Evolutionary conservation across 768 basidiomycete genomes (phyloP).

Genomic region (Kwoniella mangroviensis): DNA sequence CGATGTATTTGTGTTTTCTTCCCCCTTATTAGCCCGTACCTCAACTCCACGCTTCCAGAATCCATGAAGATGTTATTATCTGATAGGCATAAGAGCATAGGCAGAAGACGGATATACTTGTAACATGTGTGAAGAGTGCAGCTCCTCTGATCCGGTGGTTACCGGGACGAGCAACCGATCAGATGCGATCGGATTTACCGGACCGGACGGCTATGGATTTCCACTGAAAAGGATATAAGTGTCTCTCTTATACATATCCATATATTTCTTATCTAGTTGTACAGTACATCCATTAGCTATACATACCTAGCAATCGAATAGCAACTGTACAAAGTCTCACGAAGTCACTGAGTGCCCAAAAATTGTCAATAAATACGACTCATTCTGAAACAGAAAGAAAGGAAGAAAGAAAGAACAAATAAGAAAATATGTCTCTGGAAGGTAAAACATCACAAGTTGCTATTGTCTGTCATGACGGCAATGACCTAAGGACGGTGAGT

Average conservation of each 20-base stretch:
- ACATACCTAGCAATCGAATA: not conserved
- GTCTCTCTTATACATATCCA: too few relatives aligned
- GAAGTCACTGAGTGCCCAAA: too few relatives aligned
- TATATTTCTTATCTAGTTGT: not conserved
- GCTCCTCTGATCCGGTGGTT: not conserved
- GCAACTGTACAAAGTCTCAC: too few relatives aligned
- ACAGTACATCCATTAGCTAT: not conserved
- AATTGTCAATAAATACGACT: too few relatives aligned
- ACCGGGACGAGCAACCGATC: not conserved
- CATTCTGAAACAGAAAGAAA: too few relatives aligned
- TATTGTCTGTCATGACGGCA: slow-evolving; percentile 80
- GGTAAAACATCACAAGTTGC: slow-evolving; percentile 64
- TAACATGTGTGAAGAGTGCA: too few relatives aligned
- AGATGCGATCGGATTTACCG: not conserved
- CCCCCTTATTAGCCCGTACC: not conserved
- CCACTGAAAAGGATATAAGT: not conserved
- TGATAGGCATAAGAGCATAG: not conserved
- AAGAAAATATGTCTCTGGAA: slow-evolving; percentile 7
- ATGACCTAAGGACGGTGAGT: slow-evolving; percentile 73
- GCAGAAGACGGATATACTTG: not conserved
- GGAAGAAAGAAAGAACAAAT: not conserved
- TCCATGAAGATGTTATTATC: not conserved
- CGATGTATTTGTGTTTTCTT: slow-evolving; percentile 8
- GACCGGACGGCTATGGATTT: not conserved
- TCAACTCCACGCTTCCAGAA: not conserved